Conservation (phyloP, 1,284 basidiomycete species). For the Puccinia brachypodii region DNA sequence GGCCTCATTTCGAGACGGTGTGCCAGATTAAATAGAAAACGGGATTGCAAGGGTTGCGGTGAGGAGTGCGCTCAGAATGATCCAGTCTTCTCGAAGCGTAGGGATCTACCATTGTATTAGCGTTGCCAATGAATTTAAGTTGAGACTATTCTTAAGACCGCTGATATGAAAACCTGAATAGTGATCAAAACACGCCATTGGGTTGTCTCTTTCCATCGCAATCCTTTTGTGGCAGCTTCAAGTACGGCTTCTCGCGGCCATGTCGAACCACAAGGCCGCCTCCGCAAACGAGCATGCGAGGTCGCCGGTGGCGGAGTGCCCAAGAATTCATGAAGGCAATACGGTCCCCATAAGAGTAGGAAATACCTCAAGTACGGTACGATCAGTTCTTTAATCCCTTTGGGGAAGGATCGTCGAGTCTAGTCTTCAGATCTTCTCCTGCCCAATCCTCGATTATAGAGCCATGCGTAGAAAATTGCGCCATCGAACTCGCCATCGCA, state of each 20-base stretch:
- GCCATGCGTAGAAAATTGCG: not conserved
- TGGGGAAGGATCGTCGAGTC: constrained; percentile 9
- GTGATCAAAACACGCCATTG: not conserved
- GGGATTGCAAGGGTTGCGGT: too few species aligned
- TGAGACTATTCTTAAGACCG: not conserved
- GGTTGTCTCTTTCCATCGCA: not conserved
- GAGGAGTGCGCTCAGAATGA: not conserved
- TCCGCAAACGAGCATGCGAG: not conserved
- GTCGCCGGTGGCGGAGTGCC: not conserved
- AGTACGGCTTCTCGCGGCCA: constrained; percentile 3
- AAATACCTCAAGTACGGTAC: not conserved
- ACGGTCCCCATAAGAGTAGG: not conserved
- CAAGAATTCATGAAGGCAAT: not conserved
- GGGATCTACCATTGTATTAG: not conserved
- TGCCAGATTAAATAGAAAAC: not conserved
- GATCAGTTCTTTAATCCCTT: not conserved
- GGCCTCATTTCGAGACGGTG: too few species aligned
- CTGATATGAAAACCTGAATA: not conserved
- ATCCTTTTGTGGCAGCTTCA: not conserved
- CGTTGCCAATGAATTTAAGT: not conserved
- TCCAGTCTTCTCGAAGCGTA: not conserved
- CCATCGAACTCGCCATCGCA: not conserved
- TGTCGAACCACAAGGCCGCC: not conserved
- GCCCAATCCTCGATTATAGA: not conserved
- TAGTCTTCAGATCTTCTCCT: not conserved